phyloP scores from a whole-genome alignment of 257 asterid species.

The Solanum sejunctum region DNA sequence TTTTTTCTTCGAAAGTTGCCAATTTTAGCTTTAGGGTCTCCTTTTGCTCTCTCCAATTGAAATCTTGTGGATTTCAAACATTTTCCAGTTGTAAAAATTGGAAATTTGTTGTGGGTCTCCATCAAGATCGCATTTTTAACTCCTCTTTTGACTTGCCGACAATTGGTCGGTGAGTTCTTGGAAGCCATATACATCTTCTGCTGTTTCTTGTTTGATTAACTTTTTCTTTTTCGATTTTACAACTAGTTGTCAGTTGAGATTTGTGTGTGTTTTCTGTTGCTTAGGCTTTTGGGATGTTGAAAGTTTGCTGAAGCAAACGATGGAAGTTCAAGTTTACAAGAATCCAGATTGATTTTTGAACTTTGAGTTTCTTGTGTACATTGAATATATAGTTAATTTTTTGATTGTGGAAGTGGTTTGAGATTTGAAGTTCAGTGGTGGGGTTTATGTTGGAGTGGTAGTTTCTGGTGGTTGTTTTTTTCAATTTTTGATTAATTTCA shows the following conservation, averaged over 20 bases:
- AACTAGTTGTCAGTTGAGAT: neutral
- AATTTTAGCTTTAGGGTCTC: neutral
- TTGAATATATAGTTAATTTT: neutral
- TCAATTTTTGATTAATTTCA: constrained; percentile 3
- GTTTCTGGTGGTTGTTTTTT: neutral
- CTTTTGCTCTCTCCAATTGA: neutral
- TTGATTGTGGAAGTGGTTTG: neutral
- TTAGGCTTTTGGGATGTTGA: neutral
- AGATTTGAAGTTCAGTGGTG: neutral
- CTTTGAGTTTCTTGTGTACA: neutral
- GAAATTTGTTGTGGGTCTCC: neutral
- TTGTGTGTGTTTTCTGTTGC: neutral
- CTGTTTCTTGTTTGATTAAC: neutral
- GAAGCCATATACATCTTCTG: neutral
- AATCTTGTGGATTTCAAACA: neutral
- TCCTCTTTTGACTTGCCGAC: neutral
- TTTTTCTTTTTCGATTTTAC: neutral
- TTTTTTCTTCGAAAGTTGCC: neutral
- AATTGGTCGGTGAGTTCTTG: neutral
- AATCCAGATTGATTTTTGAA: neutral
- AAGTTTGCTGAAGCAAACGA: neutral
- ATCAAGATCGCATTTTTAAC: neutral
- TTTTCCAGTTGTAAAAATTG: neutral
- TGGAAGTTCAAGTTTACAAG: neutral
- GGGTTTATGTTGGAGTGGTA: neutral